Percentiles rank a stretch among this genome's conserved stretches.
These are phyloP conservation scores for Chlamydomonas reinhardtii DNA, from an alignment of 163 green algal genomes.

Conservation along the genomic window DNA sequence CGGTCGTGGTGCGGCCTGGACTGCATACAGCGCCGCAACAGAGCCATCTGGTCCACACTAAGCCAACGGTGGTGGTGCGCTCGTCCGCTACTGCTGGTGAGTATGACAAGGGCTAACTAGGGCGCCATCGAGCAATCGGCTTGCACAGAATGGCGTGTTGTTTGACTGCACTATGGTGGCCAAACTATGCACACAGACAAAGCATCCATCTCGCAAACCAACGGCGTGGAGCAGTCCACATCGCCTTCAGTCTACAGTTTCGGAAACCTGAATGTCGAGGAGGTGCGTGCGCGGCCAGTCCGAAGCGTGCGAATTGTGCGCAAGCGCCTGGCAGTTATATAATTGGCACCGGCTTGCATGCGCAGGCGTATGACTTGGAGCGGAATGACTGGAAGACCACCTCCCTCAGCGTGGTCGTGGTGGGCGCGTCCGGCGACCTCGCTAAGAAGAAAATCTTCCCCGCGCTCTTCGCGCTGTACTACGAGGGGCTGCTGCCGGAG, in stretches of 20 bases:
- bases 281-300: not conserved
- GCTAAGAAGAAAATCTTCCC: conserved; percentile 99
- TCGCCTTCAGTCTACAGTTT: conserved; percentile 7
- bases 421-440: conserved; percentile 91
- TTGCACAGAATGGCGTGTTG: not conserved
- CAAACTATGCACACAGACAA: not conserved
- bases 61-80: not conserved
- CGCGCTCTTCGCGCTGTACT: conserved; percentile 96
- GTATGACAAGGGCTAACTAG: not conserved
- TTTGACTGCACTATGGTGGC: not conserved
- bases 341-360: not conserved
- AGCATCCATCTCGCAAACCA: not conserved
- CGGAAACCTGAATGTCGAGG: conserved; percentile 39
- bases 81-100: not conserved
- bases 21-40: too few species aligned
- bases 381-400: conserved; percentile 73
- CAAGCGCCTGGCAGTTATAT: not conserved
- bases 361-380: conserved; percentile 55
- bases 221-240: not conserved
- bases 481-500: conserved; percentile 91
- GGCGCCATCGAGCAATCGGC: not conserved
- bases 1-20: too few species aligned
- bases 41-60: too few species aligned
- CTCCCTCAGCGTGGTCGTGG: conserved; percentile 83
- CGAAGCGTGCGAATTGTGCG: not conserved